Base-by-base conservation (phyloP, 2,329 filamentous ascomycete genomes). In the Penicillium vulpinum region DNA sequence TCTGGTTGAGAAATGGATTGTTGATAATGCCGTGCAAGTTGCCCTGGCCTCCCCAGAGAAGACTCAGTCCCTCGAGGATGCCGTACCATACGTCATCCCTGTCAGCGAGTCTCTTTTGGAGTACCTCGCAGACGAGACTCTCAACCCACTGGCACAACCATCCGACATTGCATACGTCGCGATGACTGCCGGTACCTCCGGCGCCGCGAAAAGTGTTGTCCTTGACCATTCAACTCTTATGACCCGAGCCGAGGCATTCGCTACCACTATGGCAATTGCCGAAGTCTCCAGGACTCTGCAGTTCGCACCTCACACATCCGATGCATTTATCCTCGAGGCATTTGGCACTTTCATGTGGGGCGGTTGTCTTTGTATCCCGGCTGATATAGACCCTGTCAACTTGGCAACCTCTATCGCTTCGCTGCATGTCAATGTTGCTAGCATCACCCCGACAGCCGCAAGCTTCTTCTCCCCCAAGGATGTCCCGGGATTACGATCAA, bases 401-500 rank as follows among this genome's bases (percentile, higher is more conserved):
- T 78, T 88, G 66, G 84, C 84, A 0, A 77, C 81, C 0, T 77
- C 82, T 0, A 77, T 87, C 58, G 75, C 56, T 56, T 75, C 16
- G 40, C 77, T 55, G 31, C 63, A 67, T 18, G 67, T 64, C 60
- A 70, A 62, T 65, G 67, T 47, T 62, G 64, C 60, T 55, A 79
- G 62, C 64, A 72, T 67, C 67, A 78, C 62, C 55, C 72, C 68
- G 51, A 74, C 66, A 3, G 35, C 62, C 0, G 69, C 65, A 2
- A 60, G 44, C 7, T 54, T 54, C 11, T 31, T 71, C 39, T 61
- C 16, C 11, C 75, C 47, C 60, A 63, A 54, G 60, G 75, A 70
- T 48, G 62, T 68, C 28, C 69, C 69, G 6, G 62, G 59, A 1
- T 54, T 72, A 18, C 59, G 67, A 6, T 57, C 59, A 0, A 54